phyloP scores from a whole-genome alignment of 345 rosid species.

The Gossypioides kirkii region DNA sequence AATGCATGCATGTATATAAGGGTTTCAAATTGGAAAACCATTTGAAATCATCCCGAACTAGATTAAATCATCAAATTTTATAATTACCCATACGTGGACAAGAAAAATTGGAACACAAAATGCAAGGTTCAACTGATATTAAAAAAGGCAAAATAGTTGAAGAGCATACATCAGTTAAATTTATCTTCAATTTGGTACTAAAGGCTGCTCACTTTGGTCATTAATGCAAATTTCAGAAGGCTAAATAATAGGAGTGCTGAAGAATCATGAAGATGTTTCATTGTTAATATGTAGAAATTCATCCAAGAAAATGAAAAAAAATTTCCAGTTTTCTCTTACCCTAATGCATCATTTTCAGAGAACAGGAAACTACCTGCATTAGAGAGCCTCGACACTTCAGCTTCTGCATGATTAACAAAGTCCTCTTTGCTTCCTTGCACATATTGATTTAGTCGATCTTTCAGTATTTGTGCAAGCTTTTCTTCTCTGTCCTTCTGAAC shows the following conservation, averaged over 20 bases:
- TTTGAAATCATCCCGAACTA: neutral
- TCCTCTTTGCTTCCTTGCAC: conserved; percentile 68
- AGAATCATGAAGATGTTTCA: neutral
- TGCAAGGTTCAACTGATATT: neutral
- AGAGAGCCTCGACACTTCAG: conserved; percentile 84
- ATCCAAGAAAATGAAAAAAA: neutral
- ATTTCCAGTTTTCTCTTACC: neutral
- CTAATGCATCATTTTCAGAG: neutral
- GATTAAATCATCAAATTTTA: neutral
- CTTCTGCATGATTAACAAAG: conserved; percentile 58
- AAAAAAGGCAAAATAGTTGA: neutral
- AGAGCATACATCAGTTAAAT: neutral
- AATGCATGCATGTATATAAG: neutral
- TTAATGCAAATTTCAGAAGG: neutral
- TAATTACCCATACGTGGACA: neutral
- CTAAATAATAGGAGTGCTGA: neutral
- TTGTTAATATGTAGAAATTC: neutral
- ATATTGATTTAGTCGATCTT: conserved; percentile 71
- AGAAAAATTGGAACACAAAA: neutral
- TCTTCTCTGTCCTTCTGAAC: conserved; percentile 98
- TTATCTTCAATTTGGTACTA: conserved; percentile 2
- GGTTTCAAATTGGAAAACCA: neutral
- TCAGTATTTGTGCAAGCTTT: conserved; percentile 67
- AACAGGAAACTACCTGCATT: conserved; percentile 57
- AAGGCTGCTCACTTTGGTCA: neutral